Conservation (phyloP, 179 eudicot species). For the Heliamphora pulchella region DNA sequence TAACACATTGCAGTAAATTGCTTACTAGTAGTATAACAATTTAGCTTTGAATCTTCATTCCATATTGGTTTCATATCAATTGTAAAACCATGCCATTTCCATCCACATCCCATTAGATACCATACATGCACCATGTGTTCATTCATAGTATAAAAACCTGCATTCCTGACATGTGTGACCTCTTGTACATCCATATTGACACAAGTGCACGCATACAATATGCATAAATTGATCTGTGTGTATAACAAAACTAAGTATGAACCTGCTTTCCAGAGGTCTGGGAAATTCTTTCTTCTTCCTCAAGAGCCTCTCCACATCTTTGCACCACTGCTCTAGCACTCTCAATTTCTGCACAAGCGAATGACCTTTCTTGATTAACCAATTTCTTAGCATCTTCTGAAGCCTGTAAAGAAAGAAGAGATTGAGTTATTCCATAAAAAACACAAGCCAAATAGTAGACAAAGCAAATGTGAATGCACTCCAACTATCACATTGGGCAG, state of each 20-base stretch:
- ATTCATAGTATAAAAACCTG: not conserved
- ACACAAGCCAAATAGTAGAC: not conserved
- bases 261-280: conserved; percentile 85
- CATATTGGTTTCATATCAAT: not conserved
- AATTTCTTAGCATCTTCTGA: conserved; percentile 96
- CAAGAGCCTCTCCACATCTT: conserved; percentile 93
- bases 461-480: not conserved
- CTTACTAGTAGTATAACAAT: too few relatives aligned
- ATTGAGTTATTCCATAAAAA: not conserved
- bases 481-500: not conserved
- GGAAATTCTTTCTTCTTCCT: conserved; percentile 80
- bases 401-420: conserved; percentile 44
- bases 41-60: not conserved
- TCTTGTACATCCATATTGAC: not conserved
- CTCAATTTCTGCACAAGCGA: conserved; percentile 94
- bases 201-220: not conserved
- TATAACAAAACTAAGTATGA: not conserved
- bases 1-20: too few relatives aligned
- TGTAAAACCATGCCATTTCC: not conserved
- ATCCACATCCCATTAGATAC: not conserved
- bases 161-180: not conserved
- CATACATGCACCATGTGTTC: not conserved
- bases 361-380: conserved; percentile 91
- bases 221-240: too few relatives aligned
- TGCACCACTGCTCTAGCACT: conserved; percentile 95